phyloP scores from a whole-genome alignment of 164 flowering plant species.

The Saururus chinensis region DNA sequence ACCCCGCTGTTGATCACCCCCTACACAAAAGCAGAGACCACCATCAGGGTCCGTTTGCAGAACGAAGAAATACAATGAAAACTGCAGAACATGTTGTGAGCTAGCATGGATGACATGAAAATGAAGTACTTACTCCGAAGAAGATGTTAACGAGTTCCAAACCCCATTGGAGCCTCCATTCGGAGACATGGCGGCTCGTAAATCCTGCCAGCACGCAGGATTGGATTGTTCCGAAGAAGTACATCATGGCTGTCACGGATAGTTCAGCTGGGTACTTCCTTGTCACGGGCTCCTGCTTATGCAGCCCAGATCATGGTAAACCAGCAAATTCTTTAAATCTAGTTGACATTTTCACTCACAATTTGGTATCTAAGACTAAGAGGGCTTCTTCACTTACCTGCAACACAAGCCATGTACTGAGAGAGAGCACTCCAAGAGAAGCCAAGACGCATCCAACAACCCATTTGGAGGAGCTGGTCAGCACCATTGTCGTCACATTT shows the following conservation, averaged over 20 bases:
- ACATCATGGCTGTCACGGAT: conserved; percentile 8
- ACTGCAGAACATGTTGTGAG: neutral
- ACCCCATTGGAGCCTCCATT: conserved; percentile 9
- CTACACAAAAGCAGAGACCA: neutral
- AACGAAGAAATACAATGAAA: too few relatives aligned
- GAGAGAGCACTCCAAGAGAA: conserved; percentile 5
- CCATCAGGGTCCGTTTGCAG: too few relatives aligned
- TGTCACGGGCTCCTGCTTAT: conserved; percentile 3
- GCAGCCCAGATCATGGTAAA: too few relatives aligned
- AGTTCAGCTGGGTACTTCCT: conserved; percentile 8
- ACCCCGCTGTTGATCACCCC: conserved; percentile 11
- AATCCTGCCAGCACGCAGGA: conserved; percentile 4
- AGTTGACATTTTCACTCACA: too few relatives aligned
- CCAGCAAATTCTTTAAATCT: too few relatives aligned
- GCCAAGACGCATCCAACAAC: conserved; percentile 7
- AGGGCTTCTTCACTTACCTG: conserved; percentile 2
- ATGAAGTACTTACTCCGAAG: conserved; percentile 4
- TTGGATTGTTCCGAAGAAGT: conserved; percentile 11
- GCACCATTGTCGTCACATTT: neutral
- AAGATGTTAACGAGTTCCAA: conserved; percentile 11
- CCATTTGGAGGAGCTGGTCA: conserved; percentile 1
- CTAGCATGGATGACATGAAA: neutral
- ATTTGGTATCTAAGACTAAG: neutral
- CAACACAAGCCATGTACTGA: conserved; percentile 11
- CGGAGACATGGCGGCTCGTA: conserved; percentile 1